Conservation (phyloP, 495 filamentous ascomycete genomes). For the Xylaria longipes region DNA sequence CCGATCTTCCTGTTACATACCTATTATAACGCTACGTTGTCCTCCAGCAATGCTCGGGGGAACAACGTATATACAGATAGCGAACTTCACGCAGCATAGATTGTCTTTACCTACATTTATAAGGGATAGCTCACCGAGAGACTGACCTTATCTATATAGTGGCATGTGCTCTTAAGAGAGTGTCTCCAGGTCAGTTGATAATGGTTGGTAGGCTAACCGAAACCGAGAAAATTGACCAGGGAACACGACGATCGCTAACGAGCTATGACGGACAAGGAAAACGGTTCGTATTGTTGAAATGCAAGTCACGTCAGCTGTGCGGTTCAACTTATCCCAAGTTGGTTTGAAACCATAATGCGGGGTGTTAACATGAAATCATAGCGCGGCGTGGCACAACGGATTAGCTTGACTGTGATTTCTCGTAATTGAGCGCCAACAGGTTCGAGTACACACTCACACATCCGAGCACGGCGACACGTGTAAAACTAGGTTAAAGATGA, state of each 20-base stretch:
- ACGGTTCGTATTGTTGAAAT: not conserved
- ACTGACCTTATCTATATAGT: not conserved
- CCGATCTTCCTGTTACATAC: not conserved
- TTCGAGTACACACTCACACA: not conserved
- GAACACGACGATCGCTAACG: not conserved
- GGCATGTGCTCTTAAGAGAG: not conserved
- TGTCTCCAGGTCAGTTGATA: not conserved
- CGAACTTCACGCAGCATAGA: not conserved
- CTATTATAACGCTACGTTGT: not conserved
- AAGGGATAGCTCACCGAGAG: not conserved
- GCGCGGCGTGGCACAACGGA: not conserved
- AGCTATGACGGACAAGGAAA: slow-evolving; percentile 13
- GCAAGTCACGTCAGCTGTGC: not conserved
- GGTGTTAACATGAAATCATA: slow-evolving; percentile 1
- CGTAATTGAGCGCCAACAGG: not conserved
- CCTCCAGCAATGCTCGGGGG: not conserved
- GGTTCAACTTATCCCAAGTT: not conserved
- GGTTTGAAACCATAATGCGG: slow-evolving; percentile 1
- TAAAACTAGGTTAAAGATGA: not conserved
- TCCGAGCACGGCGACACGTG: not conserved
- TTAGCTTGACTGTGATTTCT: not conserved
- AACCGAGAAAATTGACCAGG: not conserved
- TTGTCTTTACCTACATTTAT: not conserved
- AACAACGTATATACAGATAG: not conserved
- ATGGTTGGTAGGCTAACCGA: slow-evolving; percentile 1